Conservation (phyloP, 306 rosid genomes). For the Fagus sylvatica region DNA sequence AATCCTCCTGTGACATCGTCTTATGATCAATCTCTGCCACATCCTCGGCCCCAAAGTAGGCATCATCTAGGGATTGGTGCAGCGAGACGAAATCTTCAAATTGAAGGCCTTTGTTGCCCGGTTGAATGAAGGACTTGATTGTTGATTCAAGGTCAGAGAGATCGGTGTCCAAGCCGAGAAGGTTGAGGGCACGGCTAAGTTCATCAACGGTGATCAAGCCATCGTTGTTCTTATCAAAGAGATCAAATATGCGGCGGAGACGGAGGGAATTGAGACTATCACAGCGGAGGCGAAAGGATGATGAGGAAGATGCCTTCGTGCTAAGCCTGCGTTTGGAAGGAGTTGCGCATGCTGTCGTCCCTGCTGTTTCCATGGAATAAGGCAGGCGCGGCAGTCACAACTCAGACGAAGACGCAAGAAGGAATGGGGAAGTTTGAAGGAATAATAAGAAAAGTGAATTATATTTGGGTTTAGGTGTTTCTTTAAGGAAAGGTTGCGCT, state of each 20-base stretch:
- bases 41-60: constrained; percentile 41
- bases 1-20: constrained; percentile 42
- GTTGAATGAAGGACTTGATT: constrained; percentile 40
- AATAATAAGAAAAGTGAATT: background rate
- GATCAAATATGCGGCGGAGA: constrained; percentile 69
- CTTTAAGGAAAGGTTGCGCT: no score
- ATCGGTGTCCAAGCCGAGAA: constrained; percentile 60
- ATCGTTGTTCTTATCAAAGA: constrained; percentile 74
- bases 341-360: background rate
- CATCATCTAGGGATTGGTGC: constrained; percentile 60
- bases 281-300: constrained; percentile 59
- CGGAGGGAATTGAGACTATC: constrained; percentile 62
- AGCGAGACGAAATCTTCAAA: constrained; percentile 61
- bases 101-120: constrained; percentile 52
- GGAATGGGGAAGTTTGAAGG: background rate
- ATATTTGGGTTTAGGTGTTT: no score
- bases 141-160: constrained; percentile 43
- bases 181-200: constrained; percentile 51
- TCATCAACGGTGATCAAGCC: constrained; percentile 53
- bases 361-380: constrained; percentile 9
- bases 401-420: no score
- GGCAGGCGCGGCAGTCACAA: background rate
- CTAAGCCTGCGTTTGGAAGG: background rate
- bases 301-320: constrained; percentile 26
- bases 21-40: background rate